phyloP scores from a whole-genome alignment of 768 basidiomycete species.

The Suillus discolor region DNA sequence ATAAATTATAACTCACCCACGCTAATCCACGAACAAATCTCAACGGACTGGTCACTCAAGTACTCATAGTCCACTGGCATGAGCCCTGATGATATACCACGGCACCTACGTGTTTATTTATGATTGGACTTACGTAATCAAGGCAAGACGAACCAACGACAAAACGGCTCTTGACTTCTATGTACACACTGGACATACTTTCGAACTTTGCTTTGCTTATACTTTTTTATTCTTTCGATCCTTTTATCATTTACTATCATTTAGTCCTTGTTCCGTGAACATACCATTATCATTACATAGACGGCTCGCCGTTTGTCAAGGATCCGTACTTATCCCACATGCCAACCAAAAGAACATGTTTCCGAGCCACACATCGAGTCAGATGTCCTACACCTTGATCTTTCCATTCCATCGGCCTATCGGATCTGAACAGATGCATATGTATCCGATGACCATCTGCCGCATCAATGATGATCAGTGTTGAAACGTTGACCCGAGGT shows the following conservation, averaged over 20 bases:
- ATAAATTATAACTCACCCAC: slow-evolving; percentile 34
- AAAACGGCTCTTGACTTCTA: slow-evolving; percentile 28
- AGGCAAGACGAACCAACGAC: neutral
- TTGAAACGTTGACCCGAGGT: neutral
- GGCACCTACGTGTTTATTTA: slow-evolving; percentile 25
- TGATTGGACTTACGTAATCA: slow-evolving; percentile 18
- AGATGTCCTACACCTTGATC: neutral
- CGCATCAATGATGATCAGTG: no score
- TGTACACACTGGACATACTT: slow-evolving; percentile 23
- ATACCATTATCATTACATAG: slow-evolving; percentile 6
- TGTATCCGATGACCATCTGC: no score
- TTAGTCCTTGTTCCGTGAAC: slow-evolving; percentile 27
- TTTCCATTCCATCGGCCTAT: neutral
- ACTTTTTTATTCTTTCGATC: slow-evolving; percentile 9
- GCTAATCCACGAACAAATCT: slow-evolving; percentile 30
- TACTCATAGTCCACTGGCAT: slow-evolving; percentile 16
- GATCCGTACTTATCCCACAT: slow-evolving; percentile 12
- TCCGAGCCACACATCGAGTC: neutral
- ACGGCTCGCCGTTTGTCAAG: slow-evolving; percentile 11
- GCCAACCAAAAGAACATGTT: slow-evolving; percentile 14
- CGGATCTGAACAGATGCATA: neutral
- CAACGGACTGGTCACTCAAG: slow-evolving; percentile 15
- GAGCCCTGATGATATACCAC: slow-evolving; percentile 30
- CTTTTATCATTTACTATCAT: slow-evolving; percentile 23
- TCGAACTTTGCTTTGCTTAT: slow-evolving; percentile 7